Evolutionary conservation across 2,329 filamentous ascomycete species (phyloP), one percentile per base, ranked within the genome.

Genomic region (Cryoendolithus antarcticus): DNA sequence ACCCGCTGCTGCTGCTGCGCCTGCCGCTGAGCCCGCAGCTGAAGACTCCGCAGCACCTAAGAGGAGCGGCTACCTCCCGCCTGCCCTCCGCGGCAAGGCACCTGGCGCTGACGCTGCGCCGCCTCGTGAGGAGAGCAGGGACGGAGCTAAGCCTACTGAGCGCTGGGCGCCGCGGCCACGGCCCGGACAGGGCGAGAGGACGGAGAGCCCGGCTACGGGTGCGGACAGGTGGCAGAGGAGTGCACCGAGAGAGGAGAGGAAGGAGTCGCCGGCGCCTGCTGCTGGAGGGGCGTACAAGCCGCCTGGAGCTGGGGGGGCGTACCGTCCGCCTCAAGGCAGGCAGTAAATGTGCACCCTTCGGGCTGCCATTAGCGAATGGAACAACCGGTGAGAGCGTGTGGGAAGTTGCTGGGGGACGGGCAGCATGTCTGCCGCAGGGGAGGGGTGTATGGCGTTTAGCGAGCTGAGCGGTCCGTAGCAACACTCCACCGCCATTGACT

Each of bases 51-150:
- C 52, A 35, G 40, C 50, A 21, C 58, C 60, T 33, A 64, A 61
- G 53, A 52, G 58, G 41, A 45, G 48, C 12, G 66, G 63, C 10
- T 71, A 69, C 47, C 50, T 71, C 4, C 68, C 66, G 30, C 66
- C 66, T 40, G 60, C 60, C 29, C 50, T 66, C 12, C 64, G 66
- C 38, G 50, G 51, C 35, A 54, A 53, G 37, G 45, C 47, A 41
- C 48, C 55, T 39, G 43, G 51, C 41, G 47, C 58, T 9, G 54
- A 54, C 35, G 45, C 52, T 6, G 42, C 47, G 13, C 46, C 49
- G 10, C 47, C 51, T 11, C 35, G 52, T 19, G 39, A 49, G 30
- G 50, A 50, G 15, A 54, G 51, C 28, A 53, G 52, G 43, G 33
- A 37, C 11, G 35, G 38, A 38, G 34, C 32, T 44, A 15, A 42